A percentile compares a stretch with the other conserved stretches of the same genome.
Conservation (phyloP, 1,139 yeast species). For the Hanseniaspora uvarum region DNA sequence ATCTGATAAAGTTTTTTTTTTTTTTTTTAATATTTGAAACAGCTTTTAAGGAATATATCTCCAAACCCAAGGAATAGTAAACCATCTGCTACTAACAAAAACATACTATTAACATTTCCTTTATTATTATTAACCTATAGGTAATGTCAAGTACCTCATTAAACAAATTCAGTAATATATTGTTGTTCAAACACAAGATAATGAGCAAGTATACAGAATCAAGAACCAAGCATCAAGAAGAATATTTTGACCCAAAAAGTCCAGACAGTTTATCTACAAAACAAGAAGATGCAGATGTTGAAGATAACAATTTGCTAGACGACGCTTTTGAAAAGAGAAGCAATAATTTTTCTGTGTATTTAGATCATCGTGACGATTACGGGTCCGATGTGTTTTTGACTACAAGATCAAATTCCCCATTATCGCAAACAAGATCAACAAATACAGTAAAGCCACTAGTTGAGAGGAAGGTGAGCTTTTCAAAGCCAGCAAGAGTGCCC, state of each 20-base stretch:
- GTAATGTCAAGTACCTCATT: slow-evolving; percentile 8
- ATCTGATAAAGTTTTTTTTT: no score
- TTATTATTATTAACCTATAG: background rate
- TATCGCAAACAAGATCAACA: background rate
- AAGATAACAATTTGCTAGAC: slow-evolving; percentile 5
- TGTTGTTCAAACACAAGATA: slow-evolving; percentile 7
- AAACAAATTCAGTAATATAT: slow-evolving; percentile 4
- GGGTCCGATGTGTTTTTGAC: slow-evolving; percentile 7
- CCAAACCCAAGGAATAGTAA: background rate
- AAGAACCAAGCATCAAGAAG: background rate
- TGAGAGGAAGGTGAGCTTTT: background rate
- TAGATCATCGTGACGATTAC: background rate
- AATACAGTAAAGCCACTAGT: background rate
- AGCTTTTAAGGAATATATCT: background rate
- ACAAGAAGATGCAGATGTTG: slow-evolving; percentile 11
- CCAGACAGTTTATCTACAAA: background rate
- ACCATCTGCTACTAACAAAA: background rate
- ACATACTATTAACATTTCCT: background rate
- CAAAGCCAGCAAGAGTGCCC: background rate
- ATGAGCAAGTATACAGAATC: slow-evolving; percentile 1
- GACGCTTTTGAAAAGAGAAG: background rate
- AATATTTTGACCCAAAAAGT: background rate
- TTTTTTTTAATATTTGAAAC: no score
- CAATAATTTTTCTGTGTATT: background rate
- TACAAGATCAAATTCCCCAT: slow-evolving; percentile 14